Percentiles rank a stretch among this genome's conserved stretches.
phyloP scores from a whole-genome alignment of 2,329 filamentous ascomycete genomes.

The Ascochyta clinopodiicola region DNA sequence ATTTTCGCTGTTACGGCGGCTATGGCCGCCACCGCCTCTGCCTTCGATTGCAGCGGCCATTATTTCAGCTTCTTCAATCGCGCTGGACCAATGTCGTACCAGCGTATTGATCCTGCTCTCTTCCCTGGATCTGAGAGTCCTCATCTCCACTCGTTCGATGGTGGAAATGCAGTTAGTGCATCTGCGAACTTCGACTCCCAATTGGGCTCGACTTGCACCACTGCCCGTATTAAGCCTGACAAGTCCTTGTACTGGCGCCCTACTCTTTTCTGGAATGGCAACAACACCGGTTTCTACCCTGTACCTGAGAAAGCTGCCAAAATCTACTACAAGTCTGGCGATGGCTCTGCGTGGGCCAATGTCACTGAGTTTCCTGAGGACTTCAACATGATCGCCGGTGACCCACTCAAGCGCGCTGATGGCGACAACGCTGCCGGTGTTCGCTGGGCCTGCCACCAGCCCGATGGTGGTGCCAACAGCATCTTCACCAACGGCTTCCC shows the following conservation, averaged over 20 bases:
- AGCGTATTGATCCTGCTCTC: slow-evolving; percentile 46
- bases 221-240: slow-evolving; percentile 47
- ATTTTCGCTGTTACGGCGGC: slow-evolving; percentile 37
- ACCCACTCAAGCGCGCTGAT: slow-evolving; percentile 38
- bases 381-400: slow-evolving; percentile 48
- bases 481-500: slow-evolving; percentile 45
- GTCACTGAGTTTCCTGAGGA: slow-evolving; percentile 46
- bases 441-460: slow-evolving; percentile 42
- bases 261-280: slow-evolving; percentile 46
- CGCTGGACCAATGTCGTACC: slow-evolving; percentile 43
- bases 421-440: slow-evolving; percentile 39
- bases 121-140: slow-evolving; percentile 41
- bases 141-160: slow-evolving; percentile 50
- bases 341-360: slow-evolving; percentile 42
- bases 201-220: slow-evolving; percentile 43
- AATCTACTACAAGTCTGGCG: slow-evolving; percentile 50
- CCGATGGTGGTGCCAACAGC: slow-evolving; percentile 29
- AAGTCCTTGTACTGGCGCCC: slow-evolving; percentile 50
- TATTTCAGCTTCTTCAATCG: slow-evolving; percentile 51
- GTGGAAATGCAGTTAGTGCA: slow-evolving; percentile 42
- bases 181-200: slow-evolving; percentile 36
- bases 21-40: slow-evolving; percentile 40
- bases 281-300: slow-evolving; percentile 44
- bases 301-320: slow-evolving; percentile 46
- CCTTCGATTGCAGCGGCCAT: slow-evolving; percentile 45